These are phyloP conservation scores for Allantophomopsis cytisporea DNA, from an alignment of 2,329 filamentous ascomycete genomes.

Conservation along the genomic window DNA sequence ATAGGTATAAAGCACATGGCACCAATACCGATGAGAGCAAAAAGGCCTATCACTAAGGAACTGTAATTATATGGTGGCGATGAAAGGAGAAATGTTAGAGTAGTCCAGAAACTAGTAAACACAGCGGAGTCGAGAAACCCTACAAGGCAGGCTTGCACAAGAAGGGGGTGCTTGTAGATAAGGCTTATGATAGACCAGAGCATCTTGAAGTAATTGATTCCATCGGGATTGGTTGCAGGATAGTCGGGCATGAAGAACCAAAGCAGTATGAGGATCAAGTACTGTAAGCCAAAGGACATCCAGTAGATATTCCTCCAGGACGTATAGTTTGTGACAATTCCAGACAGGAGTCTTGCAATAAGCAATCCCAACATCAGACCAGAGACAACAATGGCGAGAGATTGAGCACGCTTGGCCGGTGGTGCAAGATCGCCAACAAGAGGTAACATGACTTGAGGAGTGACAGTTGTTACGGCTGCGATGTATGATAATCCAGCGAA, in stretches of 20 bases:
- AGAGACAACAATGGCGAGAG: slow-evolving; percentile 61
- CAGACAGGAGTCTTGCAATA: slow-evolving; percentile 61
- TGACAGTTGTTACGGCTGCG: slow-evolving; percentile 66
- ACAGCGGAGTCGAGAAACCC: slow-evolving; percentile 46
- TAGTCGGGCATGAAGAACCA: slow-evolving; percentile 73
- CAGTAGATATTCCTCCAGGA: slow-evolving; percentile 71
- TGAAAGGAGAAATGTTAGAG: slow-evolving; percentile 65
- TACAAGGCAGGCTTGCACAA: slow-evolving; percentile 57
- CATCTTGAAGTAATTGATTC: slow-evolving; percentile 50
- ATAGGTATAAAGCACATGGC: slow-evolving; percentile 55
- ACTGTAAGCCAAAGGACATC: slow-evolving; percentile 61
- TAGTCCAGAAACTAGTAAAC: slow-evolving; percentile 62
- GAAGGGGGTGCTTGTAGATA: slow-evolving; percentile 48
- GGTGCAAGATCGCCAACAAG: slow-evolving; percentile 70
- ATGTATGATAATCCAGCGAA: slow-evolving; percentile 64
- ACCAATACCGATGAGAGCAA: slow-evolving; percentile 63
- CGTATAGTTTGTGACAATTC: slow-evolving; percentile 60
- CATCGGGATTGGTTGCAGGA: slow-evolving; percentile 54
- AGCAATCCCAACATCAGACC: slow-evolving; percentile 66
- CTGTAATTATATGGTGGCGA: slow-evolving; percentile 55
- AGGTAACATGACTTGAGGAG: slow-evolving; percentile 68
- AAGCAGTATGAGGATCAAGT: slow-evolving; percentile 47
- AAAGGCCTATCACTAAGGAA: slow-evolving; percentile 59
- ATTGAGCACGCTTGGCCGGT: slow-evolving; percentile 49
- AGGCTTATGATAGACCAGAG: slow-evolving; percentile 52